Evolutionary conservation across 345 rosid species (phyloP).

Genomic region (Acer saccharum): DNA sequence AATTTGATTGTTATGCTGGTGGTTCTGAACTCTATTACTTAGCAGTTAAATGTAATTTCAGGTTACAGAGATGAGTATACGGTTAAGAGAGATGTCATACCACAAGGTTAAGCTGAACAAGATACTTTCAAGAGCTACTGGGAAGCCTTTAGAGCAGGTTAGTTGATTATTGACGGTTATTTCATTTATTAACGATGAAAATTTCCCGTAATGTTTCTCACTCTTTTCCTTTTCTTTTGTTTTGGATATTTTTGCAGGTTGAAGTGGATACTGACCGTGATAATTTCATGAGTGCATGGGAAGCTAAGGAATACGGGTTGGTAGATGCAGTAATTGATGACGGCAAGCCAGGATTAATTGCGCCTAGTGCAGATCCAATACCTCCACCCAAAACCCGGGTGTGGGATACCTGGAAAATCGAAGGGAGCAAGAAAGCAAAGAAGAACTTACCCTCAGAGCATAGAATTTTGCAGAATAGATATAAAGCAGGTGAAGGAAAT

Average conservation of each 20-base stretch:
- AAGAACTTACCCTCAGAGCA: slow-evolving; percentile 65
- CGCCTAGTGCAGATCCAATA: slow-evolving; percentile 61
- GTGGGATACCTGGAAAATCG: slow-evolving; percentile 76
- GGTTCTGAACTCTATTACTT: background rate
- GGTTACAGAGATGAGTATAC: slow-evolving; percentile 75
- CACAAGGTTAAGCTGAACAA: slow-evolving; percentile 77
- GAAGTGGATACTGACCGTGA: slow-evolving; percentile 82
- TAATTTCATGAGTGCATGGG: slow-evolving; percentile 91
- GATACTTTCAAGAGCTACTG: slow-evolving; percentile 73
- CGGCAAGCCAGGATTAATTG: slow-evolving; percentile 91
- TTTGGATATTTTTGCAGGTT: slow-evolving; percentile 41
- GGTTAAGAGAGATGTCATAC: slow-evolving; percentile 78
- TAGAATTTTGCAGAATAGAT: slow-evolving; percentile 31
- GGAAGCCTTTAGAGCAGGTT: slow-evolving; percentile 79
- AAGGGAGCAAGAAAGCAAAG: slow-evolving; percentile 61
- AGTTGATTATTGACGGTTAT: background rate
- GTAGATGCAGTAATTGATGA: slow-evolving; percentile 84
- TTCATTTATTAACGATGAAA: background rate
- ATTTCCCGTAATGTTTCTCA: background rate
- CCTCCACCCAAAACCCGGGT: slow-evolving; percentile 75
- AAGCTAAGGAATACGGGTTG: slow-evolving; percentile 91
- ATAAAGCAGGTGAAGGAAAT: slow-evolving; percentile 30
- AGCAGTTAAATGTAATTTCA: slow-evolving; percentile 38
- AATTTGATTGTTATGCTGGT: slow-evolving; percentile 2
- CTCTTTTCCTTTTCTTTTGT: background rate